phyloP scores from a whole-genome alignment of 306 rosid genomes.

The Rubus parviflorus region DNA sequence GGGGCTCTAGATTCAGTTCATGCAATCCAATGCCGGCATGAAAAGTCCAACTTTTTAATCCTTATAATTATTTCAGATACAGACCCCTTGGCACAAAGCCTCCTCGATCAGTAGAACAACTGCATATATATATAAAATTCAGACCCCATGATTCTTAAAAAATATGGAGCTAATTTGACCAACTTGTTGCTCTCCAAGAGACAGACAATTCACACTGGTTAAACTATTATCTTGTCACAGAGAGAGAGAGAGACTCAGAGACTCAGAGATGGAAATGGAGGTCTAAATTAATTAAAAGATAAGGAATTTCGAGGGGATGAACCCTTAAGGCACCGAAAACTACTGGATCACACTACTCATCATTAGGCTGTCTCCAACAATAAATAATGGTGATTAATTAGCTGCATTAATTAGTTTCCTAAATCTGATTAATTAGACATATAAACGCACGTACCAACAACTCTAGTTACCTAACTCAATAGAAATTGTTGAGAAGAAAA shows the following conservation, averaged over 20 bases:
- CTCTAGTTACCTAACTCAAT: not conserved
- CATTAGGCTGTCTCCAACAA: slow-evolving; percentile 3
- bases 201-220: slow-evolving; percentile 21
- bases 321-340: not conserved
- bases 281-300: not conserved
- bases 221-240: not conserved
- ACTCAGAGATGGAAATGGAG: not conserved
- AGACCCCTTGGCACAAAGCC: slow-evolving; percentile 32
- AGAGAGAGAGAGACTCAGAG: no score
- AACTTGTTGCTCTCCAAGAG: slow-evolving; percentile 26
- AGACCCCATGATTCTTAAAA: slow-evolving; percentile 17
- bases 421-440: not conserved
- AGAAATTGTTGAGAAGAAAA: not conserved
- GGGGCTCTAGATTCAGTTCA: slow-evolving; percentile 25
- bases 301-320: not conserved
- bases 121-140: not conserved
- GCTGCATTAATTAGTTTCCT: not conserved
- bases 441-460: not conserved
- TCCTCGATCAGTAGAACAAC: not conserved
- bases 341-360: not conserved
- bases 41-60: slow-evolving; percentile 26
- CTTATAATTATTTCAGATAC: slow-evolving; percentile 18
- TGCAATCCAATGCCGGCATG: slow-evolving; percentile 30
- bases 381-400: not conserved
- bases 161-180: not conserved